Evolutionary conservation across 495 filamentous ascomycete species (phyloP), one percentile per base, ranked within the genome.

Genomic region (Podospora didyma): DNA sequence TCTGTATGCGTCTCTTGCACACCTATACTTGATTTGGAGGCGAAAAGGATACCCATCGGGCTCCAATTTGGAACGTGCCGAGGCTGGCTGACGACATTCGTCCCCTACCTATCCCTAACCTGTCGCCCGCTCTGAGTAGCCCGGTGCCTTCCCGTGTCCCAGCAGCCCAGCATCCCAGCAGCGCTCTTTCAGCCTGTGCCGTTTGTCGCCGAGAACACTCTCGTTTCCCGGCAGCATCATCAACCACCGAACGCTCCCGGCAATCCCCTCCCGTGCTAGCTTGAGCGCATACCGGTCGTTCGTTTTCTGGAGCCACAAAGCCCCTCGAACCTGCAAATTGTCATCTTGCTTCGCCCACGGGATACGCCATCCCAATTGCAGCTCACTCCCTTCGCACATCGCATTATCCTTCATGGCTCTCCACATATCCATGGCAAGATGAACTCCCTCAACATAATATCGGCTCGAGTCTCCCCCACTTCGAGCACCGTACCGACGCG

Each of bases 401-500:
- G 62, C 65, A 62, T 56, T 53, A 16, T 61, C 54, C 67, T 69
- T 71, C 62, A 72, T 72, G 68, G 69, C 66, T 59, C 55, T 58
- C 69, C 62, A 61, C 23, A 64, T 52, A 59, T 62, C 61, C 60
- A 56, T 58, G 54, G 53, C 64, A 92, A 86, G 77, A 98, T 98
- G 93, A 97, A 97, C 87, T 96, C 93, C 66, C 76, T 97, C 78
- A 96, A 96, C 74, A 89, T 96, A 71, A 81, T 98, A 71, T 95
- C 90, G 61, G 83, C 89, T 69, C 86, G 89, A 76, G 89, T 94
- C 56, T 82, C 80, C 61, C 80, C 79, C 57, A 68, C 79, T 46
- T 69, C 79, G 59, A 83, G 78, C 64, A 77, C 79, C 14, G 67
- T 70, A 39, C 84, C 84, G 51, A 80, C 83, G 54, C 79, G 86